Conservation (phyloP, 164 flowering plant species). For the Aristolochia contorta region DNA sequence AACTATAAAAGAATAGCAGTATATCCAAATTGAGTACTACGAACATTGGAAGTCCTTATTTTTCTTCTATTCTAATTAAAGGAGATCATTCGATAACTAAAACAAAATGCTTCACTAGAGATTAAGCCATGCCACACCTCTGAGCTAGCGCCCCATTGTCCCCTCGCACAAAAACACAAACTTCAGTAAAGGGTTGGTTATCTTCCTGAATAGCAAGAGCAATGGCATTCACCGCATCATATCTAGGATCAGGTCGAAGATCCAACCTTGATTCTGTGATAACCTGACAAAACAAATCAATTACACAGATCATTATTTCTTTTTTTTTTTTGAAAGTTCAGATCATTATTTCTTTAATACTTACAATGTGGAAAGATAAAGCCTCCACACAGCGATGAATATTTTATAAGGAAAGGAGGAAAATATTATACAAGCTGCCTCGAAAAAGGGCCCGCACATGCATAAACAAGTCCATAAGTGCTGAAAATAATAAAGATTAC, state of each 20-base stretch:
- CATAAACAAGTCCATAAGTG: too few relatives aligned
- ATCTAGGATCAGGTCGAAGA: slow-evolving; percentile 80
- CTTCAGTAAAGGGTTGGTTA: slow-evolving; percentile 25
- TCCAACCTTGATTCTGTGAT: slow-evolving; percentile 86
- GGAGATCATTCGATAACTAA: background rate
- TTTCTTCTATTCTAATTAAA: too few relatives aligned
- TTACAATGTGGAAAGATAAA: background rate
- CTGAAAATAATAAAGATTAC: too few relatives aligned
- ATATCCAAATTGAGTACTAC: too few relatives aligned
- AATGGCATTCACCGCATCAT: slow-evolving; percentile 72
- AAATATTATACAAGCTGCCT: background rate
- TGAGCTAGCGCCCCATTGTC: slow-evolving; percentile 11
- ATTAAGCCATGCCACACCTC: slow-evolving; percentile 11
- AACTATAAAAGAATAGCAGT: background rate
- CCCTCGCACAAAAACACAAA: slow-evolving; percentile 45
- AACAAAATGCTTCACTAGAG: background rate
- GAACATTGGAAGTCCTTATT: too few relatives aligned
- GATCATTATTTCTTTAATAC: too few relatives aligned
- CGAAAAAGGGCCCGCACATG: background rate
- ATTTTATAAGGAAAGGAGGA: background rate
- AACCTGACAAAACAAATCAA: slow-evolving; percentile 29
- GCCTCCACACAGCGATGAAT: background rate
- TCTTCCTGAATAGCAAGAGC: slow-evolving; percentile 69
- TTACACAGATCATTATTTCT: too few relatives aligned
- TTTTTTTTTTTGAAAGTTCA: too few relatives aligned